Conservation (phyloP, 257 asterid species). For the Ballota nigra region DNA sequence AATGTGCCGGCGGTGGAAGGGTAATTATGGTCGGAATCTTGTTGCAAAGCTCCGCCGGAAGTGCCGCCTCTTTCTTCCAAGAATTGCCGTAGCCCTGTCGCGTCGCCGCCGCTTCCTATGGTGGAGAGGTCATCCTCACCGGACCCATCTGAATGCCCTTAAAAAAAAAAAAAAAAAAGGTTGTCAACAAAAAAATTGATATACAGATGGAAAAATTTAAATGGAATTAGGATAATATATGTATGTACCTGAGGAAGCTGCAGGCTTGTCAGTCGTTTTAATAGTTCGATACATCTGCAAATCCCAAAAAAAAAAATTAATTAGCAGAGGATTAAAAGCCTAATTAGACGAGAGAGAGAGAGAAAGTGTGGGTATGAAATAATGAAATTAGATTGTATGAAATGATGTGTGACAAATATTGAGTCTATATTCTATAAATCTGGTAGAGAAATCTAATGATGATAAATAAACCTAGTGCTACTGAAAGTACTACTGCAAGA, state of each 20-base stretch:
- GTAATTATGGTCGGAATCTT: conserved; percentile 42
- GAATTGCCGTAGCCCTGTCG: conserved; percentile 40
- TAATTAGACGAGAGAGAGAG: background rate
- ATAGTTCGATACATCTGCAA: conserved; percentile 97
- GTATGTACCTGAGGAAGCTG: conserved; percentile 84
- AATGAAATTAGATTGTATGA: background rate
- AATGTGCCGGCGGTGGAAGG: conserved; percentile 53
- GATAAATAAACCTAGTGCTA: conserved; percentile 19
- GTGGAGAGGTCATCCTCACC: conserved; percentile 88
- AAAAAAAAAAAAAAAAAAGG: background rate
- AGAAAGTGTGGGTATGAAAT: background rate
- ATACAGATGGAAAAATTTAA: background rate
- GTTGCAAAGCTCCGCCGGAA: conserved; percentile 53
- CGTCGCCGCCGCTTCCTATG: conserved; percentile 56
- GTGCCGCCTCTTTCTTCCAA: conserved; percentile 65
- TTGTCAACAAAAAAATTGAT: too few species aligned
- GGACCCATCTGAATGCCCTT: conserved; percentile 95
- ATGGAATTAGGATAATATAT: background rate
- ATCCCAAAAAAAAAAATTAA: conserved; percentile 9
- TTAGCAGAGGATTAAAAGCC: background rate
- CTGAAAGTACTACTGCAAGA: conserved; percentile 29
- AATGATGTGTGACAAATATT: background rate
- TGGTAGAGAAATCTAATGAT: background rate
- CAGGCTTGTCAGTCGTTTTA: conserved; percentile 92
- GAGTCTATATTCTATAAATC: background rate